These are phyloP conservation scores for Pseudogymnoascus sp. DNA, from an alignment of 2,329 filamentous ascomycete species.

Conservation along the genomic window DNA sequence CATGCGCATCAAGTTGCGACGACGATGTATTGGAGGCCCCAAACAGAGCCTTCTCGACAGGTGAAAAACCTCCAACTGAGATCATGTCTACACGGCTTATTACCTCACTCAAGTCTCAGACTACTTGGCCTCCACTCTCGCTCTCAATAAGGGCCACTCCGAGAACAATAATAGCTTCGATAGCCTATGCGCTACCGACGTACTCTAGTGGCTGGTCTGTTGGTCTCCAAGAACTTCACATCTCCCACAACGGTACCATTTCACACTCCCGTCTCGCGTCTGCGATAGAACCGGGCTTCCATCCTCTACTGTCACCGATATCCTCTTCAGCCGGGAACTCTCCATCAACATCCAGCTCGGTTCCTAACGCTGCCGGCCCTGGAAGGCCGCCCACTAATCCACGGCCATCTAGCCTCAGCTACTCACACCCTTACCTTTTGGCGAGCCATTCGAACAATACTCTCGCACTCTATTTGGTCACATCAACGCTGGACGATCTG, in stretches of 20 bases:
- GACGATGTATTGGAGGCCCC: background rate
- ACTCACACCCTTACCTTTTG: slow-evolving; percentile 60
- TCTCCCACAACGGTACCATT: slow-evolving; percentile 34
- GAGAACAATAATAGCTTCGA: slow-evolving; percentile 63
- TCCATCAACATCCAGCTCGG: slow-evolving; percentile 10
- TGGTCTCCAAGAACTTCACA: slow-evolving; percentile 80
- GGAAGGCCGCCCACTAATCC: slow-evolving; percentile 26
- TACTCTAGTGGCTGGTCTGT: slow-evolving; percentile 76
- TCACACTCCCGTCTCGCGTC: slow-evolving; percentile 42
- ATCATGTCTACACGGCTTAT: slow-evolving; percentile 43
- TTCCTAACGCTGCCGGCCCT: slow-evolving; percentile 31
- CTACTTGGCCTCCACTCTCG: slow-evolving; percentile 67
- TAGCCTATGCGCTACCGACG: slow-evolving; percentile 77
- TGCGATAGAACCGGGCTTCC: slow-evolving; percentile 40
- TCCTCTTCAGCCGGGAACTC: slow-evolving; percentile 1
- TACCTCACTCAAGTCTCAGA: slow-evolving; percentile 73
- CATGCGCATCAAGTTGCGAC: background rate
- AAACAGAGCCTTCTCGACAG: slow-evolving; percentile 6
- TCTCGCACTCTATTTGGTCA: slow-evolving; percentile 60
- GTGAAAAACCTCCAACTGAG: background rate
- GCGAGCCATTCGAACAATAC: slow-evolving; percentile 65
- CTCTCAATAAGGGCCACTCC: slow-evolving; percentile 68
- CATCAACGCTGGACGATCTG: slow-evolving; percentile 47
- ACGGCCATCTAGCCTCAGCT: slow-evolving; percentile 28
- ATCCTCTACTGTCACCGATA: slow-evolving; percentile 27